A percentile compares a stretch with the other conserved stretches of the same genome.
Conservation (phyloP, 306 rosid species). For the Quercus bicolor region DNA sequence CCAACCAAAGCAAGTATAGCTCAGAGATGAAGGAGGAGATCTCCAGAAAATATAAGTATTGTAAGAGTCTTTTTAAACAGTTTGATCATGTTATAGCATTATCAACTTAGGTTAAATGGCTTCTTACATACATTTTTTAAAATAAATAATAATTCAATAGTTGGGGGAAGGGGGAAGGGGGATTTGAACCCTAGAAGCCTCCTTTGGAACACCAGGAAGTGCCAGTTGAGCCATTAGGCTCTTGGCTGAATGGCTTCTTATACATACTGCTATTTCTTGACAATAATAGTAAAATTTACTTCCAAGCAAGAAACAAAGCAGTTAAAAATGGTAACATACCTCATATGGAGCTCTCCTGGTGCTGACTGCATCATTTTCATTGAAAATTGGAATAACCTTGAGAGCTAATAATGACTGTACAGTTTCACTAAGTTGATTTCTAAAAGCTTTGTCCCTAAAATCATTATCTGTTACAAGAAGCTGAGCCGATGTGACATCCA, state of each 20-base stretch:
- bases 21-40: not conserved
- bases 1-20: not conserved
- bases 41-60: not conserved
- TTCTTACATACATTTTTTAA: no score
- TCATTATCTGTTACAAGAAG: conserved; percentile 94
- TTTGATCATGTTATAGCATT: not conserved
- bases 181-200: no score
- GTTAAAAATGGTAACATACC: conserved; percentile 43
- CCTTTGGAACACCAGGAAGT: no score
- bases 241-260: not conserved
- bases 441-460: conserved; percentile 87
- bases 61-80: not conserved
- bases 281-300: not conserved
- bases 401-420: conserved; percentile 62
- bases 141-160: no score
- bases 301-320: conserved; percentile 8
- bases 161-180: no score
- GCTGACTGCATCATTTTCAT: conserved; percentile 96
- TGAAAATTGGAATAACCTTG: conserved; percentile 85
- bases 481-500: conserved; percentile 92
- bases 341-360: conserved; percentile 98
- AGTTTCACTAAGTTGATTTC: conserved; percentile 80
- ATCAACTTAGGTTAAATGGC: not conserved
- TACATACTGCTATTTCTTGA: not conserved
- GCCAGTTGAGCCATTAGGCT: no score